Conservation (phyloP, 352 stramenopile species). For the Phytophthora nicotianae region DNA sequence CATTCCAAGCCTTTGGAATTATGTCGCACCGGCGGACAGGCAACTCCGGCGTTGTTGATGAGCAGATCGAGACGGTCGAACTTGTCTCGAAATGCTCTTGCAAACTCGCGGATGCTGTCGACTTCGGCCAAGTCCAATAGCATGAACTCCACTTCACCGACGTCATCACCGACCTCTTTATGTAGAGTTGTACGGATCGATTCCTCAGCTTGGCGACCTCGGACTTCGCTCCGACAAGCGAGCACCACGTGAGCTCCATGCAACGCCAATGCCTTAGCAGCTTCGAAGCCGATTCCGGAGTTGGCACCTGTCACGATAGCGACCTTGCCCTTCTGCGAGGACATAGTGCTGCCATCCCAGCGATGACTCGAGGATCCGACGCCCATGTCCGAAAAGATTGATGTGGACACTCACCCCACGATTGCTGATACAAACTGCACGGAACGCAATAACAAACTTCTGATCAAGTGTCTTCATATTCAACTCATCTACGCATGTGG, state of each 20-base stretch:
- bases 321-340: conserved; percentile 54
- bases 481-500: conserved; percentile 23
- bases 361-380: conserved; percentile 14
- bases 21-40: conserved; percentile 22
- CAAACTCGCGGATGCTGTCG: conserved; percentile 54
- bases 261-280: conserved; percentile 60
- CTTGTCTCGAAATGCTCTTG: conserved; percentile 34
- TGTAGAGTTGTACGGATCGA: conserved; percentile 29
- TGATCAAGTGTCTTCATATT: conserved; percentile 17
- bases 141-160: conserved; percentile 44
- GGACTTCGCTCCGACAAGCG: conserved; percentile 59
- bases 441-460: background rate
- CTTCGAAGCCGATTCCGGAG: conserved; percentile 83
- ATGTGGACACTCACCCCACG: background rate
- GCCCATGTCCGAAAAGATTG: conserved; percentile 19
- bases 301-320: conserved; percentile 87
- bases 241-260: conserved; percentile 75
- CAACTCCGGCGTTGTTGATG: conserved; percentile 73
- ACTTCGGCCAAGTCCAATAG: conserved; percentile 57
- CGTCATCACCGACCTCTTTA: conserved; percentile 1
- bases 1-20: conserved; percentile 39
- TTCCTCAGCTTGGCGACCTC: conserved; percentile 29
- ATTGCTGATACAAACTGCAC: conserved; percentile 3
- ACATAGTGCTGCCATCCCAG: conserved; percentile 35
- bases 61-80: conserved; percentile 59